A percentile compares a stretch with the other conserved stretches of the same genome.
These are phyloP conservation scores for Cucumis melo DNA, from an alignment of 306 rosid genomes.

Conservation along the genomic window DNA sequence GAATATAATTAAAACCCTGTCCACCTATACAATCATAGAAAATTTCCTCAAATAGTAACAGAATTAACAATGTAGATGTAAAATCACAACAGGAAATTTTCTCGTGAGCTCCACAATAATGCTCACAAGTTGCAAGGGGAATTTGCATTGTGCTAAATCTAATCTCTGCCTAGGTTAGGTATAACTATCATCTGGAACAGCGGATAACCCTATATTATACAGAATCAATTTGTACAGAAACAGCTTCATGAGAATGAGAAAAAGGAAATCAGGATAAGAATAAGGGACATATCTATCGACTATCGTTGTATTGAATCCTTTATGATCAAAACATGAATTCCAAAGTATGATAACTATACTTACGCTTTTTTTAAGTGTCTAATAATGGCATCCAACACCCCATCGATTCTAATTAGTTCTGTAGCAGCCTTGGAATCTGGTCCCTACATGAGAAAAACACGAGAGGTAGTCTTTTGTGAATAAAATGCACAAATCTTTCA, in stretches of 20 bases:
- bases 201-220: neutral
- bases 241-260: neutral
- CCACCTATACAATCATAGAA: neutral
- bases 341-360: conserved; percentile 12
- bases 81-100: neutral
- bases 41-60: neutral
- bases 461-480: conserved; percentile 8
- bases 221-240: neutral
- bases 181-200: neutral
- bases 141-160: neutral
- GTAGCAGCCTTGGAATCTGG: conserved; percentile 76
- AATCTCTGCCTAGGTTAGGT: neutral
- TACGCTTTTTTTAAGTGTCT: conserved; percentile 85
- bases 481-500: neutral
- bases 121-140: neutral
- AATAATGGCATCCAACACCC: conserved; percentile 63
- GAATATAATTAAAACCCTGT: neutral
- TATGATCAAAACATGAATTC: neutral
- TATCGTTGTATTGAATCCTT: neutral
- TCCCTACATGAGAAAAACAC: conserved; percentile 48
- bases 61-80: neutral
- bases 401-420: conserved; percentile 71
- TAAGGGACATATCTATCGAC: neutral
- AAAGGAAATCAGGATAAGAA: neutral
- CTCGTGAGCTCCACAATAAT: neutral